These are phyloP conservation scores for Clavispora carvajalis DNA, from an alignment of 805 yeast species.

Conservation along the genomic window DNA sequence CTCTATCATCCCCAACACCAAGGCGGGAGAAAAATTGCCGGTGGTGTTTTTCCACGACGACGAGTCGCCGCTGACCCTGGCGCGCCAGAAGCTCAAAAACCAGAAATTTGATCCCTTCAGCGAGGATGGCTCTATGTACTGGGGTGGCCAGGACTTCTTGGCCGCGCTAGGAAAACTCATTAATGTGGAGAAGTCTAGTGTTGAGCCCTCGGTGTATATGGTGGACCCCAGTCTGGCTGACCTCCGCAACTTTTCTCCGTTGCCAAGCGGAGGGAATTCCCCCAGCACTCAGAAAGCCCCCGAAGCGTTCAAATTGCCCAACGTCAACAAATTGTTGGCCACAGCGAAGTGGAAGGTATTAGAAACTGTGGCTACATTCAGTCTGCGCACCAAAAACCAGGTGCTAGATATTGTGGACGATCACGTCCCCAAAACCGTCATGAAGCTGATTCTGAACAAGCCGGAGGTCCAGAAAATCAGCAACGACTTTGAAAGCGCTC, in stretches of 20 bases:
- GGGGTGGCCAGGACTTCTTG: constrained; percentile 90
- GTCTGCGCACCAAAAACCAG: constrained; percentile 43
- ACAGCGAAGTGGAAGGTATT: constrained; percentile 83
- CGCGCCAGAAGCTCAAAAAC: constrained; percentile 54
- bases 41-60: constrained; percentile 90
- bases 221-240: constrained; percentile 76
- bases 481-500: constrained; percentile 89
- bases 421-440: constrained; percentile 56
- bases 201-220: constrained; percentile 68
- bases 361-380: constrained; percentile 76
- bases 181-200: constrained; percentile 59
- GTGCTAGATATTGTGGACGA: constrained; percentile 63
- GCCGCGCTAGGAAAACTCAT: constrained; percentile 48
- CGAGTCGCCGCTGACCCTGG: constrained; percentile 68
- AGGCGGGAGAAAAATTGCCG: constrained; percentile 66
- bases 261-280: constrained; percentile 8
- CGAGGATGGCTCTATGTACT: constrained; percentile 49
- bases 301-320: constrained; percentile 18
- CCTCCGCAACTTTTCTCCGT: constrained; percentile 49
- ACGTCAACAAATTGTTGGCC: constrained; percentile 46
- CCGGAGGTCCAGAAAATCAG: constrained; percentile 80
- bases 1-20: constrained; percentile 68
- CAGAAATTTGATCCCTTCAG: constrained; percentile 73
- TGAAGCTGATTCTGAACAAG: constrained; percentile 50
- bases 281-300: constrained; percentile 1